Evolutionary conservation across 257 asterid species (phyloP).

Genomic region (Petunia secreta): DNA sequence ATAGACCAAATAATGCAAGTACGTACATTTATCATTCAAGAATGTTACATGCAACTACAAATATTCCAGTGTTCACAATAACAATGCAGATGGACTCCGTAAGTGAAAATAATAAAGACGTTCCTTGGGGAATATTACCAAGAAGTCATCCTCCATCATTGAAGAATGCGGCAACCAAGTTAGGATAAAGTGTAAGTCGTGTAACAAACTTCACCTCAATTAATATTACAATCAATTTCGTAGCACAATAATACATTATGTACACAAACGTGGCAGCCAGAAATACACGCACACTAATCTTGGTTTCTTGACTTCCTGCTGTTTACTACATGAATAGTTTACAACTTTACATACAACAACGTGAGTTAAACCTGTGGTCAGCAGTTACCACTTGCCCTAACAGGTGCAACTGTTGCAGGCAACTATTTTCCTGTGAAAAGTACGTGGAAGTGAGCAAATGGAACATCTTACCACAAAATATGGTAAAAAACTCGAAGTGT

Average conservation of each 20-base stretch:
- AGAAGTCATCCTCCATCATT: not conserved
- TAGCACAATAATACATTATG: not conserved
- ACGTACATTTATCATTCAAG: not conserved
- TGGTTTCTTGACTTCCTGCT: not conserved
- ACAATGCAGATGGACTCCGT: not conserved
- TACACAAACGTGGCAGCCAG: not conserved
- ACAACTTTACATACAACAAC: slow-evolving; percentile 5
- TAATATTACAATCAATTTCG: not conserved
- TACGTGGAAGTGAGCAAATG: slow-evolving; percentile 12
- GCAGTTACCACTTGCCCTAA: not conserved
- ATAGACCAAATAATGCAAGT: not conserved
- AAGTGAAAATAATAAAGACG: not conserved
- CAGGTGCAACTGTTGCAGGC: not conserved
- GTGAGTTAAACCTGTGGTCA: not conserved
- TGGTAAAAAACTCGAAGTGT: not conserved
- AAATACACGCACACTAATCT: not conserved
- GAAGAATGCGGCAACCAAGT: not conserved
- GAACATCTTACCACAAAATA: not conserved
- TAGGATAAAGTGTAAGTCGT: not conserved
- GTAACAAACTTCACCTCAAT: not conserved
- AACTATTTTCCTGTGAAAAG: slow-evolving; percentile 21
- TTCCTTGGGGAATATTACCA: not conserved
- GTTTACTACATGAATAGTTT: not conserved
- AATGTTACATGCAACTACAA: not conserved
- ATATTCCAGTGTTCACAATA: not conserved